phyloP scores from a whole-genome alignment of 495 filamentous ascomycete species.

The Penicillium maclennaniae region DNA sequence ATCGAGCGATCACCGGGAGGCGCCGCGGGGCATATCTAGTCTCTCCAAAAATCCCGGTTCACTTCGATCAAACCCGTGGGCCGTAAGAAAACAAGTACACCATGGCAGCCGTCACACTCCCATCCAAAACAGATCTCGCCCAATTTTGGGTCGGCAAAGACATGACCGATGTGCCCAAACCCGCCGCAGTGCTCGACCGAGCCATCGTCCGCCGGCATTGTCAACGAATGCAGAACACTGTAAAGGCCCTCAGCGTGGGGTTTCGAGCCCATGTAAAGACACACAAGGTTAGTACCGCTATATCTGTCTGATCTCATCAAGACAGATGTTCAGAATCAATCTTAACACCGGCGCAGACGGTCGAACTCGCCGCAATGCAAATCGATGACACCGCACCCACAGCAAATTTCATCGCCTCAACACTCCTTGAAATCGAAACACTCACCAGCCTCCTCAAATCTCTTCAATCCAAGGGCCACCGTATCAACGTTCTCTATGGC shows the following conservation, averaged over 20 bases:
- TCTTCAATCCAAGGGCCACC: slow-evolving; percentile 42
- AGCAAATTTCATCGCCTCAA: slow-evolving; percentile 73
- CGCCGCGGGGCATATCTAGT: slow-evolving; percentile 1
- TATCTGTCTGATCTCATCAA: background rate
- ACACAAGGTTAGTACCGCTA: slow-evolving; percentile 60
- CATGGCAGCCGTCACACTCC: slow-evolving; percentile 8
- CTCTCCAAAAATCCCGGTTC: background rate
- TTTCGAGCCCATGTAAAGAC: slow-evolving; percentile 86
- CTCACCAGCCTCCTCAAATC: slow-evolving; percentile 60
- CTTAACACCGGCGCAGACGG: slow-evolving; percentile 50
- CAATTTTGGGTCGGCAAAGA: slow-evolving; percentile 58
- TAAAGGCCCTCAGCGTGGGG: slow-evolving; percentile 52
- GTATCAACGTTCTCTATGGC: slow-evolving; percentile 71
- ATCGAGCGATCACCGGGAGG: background rate
- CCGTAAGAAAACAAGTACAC: background rate
- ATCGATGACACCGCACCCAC: slow-evolving; percentile 51
- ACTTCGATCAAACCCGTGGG: background rate
- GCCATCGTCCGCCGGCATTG: slow-evolving; percentile 69
- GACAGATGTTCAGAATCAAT: background rate
- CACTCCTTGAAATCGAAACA: slow-evolving; percentile 69
- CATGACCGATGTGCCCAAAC: slow-evolving; percentile 58
- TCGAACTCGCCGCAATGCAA: slow-evolving; percentile 70
- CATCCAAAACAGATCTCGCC: slow-evolving; percentile 26
- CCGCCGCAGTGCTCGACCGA: slow-evolving; percentile 65
- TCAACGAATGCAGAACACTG: slow-evolving; percentile 65